Evolutionary conservation across 1,284 basidiomycete species (phyloP).

Genomic region (Rhodotorula sp.): DNA sequence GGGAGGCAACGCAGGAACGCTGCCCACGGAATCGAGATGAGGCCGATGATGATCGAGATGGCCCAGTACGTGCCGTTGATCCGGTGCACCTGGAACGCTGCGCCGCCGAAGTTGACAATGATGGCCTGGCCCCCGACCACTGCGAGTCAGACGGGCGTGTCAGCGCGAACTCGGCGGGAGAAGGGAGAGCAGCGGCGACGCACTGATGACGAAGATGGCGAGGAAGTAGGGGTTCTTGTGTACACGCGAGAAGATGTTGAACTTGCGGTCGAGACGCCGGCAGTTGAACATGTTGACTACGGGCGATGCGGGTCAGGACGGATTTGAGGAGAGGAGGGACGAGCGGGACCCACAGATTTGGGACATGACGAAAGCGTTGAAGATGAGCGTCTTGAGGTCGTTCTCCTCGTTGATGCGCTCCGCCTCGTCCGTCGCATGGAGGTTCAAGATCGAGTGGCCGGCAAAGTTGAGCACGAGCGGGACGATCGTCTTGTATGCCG

Average conservation of each 20-base stretch:
- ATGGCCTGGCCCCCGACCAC: conserved; percentile 83
- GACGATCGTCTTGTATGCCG: conserved; percentile 79
- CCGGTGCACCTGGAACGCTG: conserved; percentile 84
- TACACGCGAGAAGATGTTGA: conserved; percentile 89
- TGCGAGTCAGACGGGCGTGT: conserved; percentile 48
- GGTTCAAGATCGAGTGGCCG: conserved; percentile 67
- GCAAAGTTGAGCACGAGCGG: conserved; percentile 88
- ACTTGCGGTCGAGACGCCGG: conserved; percentile 66
- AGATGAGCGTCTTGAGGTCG: conserved; percentile 81
- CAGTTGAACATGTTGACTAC: conserved; percentile 76
- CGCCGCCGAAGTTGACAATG: conserved; percentile 88
- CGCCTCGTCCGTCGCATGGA: conserved; percentile 54
- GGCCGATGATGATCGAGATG: conserved; percentile 82
- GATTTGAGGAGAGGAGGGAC: neutral
- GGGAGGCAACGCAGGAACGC: conserved; percentile 79
- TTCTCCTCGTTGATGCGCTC: conserved; percentile 55
- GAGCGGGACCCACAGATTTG: conserved; percentile 66
- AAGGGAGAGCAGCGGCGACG: conserved; percentile 31
- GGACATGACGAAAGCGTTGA: conserved; percentile 96
- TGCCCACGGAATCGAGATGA: conserved; percentile 85
- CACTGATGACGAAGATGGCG: conserved; percentile 79
- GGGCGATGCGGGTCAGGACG: neutral
- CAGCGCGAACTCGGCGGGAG: neutral
- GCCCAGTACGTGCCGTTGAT: conserved; percentile 87
- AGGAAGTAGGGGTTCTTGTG: conserved; percentile 82